Evolutionary conservation across 108 stramenopile genomes (phyloP).

Genomic region (Nitzschia sp.): DNA sequence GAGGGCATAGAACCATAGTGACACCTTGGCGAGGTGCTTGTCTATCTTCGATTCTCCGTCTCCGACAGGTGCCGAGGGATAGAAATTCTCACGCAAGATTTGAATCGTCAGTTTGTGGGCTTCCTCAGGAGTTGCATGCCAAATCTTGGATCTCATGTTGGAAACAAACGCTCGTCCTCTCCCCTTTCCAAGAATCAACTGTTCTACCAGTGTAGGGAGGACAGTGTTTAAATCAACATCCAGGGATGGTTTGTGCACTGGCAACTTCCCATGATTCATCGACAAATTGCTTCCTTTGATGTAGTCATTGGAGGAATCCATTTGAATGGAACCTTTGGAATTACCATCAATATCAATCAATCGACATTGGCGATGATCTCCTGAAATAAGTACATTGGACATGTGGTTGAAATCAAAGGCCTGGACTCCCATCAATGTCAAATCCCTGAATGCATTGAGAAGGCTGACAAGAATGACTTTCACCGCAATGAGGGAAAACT

Average conservation of each 20-base stretch:
- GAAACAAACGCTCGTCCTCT: conserved; percentile 58
- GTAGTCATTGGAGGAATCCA: conserved; percentile 33
- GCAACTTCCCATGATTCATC: conserved; percentile 1
- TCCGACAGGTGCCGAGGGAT: conserved; percentile 23
- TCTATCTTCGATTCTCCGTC: conserved; percentile 36
- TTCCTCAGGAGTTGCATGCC: conserved; percentile 52
- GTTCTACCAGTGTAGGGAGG: conserved; percentile 59
- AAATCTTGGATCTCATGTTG: conserved; percentile 58
- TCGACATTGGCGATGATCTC: conserved; percentile 54
- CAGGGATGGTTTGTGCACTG: conserved; percentile 59
- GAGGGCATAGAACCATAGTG: conserved; percentile 70
- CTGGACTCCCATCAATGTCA: conserved; percentile 72
- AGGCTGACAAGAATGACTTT: conserved; percentile 69
- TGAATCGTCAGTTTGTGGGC: conserved; percentile 48
- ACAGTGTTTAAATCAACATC: conserved; percentile 66
- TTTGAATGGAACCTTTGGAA: conserved; percentile 44
- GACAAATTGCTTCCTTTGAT: conserved; percentile 10
- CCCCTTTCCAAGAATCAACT: conserved; percentile 72
- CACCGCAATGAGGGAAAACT: conserved; percentile 59
- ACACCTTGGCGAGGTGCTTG: conserved; percentile 47
- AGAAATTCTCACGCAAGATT: conserved; percentile 62
- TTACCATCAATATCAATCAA: conserved; percentile 71
- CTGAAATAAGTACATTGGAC: conserved; percentile 74
- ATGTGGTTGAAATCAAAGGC: conserved; percentile 79
- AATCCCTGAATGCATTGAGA: conserved; percentile 63